Base-by-base conservation (phyloP, 306 rosid species). In the Cicer cuneatum region DNA sequence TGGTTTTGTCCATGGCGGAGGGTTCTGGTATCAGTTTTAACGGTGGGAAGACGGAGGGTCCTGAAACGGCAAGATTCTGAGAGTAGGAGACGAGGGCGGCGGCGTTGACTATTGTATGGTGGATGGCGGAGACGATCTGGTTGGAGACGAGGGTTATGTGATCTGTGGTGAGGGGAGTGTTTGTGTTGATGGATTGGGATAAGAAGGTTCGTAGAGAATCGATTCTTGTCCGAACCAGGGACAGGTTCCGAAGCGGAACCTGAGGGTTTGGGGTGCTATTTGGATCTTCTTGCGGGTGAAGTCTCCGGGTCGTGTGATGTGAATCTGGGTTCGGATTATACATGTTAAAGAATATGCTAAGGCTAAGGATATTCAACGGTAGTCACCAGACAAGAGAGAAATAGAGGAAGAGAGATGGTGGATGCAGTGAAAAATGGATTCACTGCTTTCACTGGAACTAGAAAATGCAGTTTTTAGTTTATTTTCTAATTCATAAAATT, bases 161-260 rank as follows among this genome's bases (percentile, higher is more conserved):
- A 35, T 80, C 66, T n/a, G 29, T 12, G 81, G 71, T 66, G 80
- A 91, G 33, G 2, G 80, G 60, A 43, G 75, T 16, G 69, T 84
- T 82, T 69, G 71, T 10, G 65, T 75, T 49, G 69, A 89, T 77
- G 24, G 88, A 85, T 14, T 91, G 74, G 12, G 90, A 84, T 45
- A 93, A 83, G 74, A 87, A 84, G 54, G 48, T 71, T 8, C 85
- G 89, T 11, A 93, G 83, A 19, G 85, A 82, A 81, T 85, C 93
- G 79, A 91, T 83, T 65, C 84, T 78, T 14, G 39, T 64, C 57
- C 84, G 85, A 58, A 88, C 84, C 61, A 51, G 5, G 14, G 83
- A 71, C n/a, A 93, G 93, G 38, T 91, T 93, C n/a, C 45, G 84
- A 21, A 93, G 83, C 19, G 90, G 83, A 66, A 73, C 58, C 14